Evolutionary conservation across 306 rosid genomes (phyloP).

Genomic region (Lathyrus tuberosus): DNA sequence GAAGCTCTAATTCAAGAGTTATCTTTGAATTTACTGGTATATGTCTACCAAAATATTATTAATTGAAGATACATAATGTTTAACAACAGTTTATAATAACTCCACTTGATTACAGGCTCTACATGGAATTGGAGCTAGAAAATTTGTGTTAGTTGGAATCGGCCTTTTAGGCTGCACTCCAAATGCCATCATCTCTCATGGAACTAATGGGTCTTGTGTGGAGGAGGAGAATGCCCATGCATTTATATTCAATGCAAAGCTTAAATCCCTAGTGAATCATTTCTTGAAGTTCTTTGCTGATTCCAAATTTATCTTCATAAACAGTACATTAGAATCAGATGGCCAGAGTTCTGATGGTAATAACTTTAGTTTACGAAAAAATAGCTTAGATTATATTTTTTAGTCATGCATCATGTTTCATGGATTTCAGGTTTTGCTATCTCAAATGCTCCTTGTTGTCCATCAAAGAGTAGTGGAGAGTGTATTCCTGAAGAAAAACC

Average conservation of each 20-base stretch:
- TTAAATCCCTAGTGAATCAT: conserved; percentile 44
- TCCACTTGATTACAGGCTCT: conserved; percentile 40
- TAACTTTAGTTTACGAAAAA: too few species aligned
- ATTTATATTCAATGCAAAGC: conserved; percentile 39
- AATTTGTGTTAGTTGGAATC: conserved; percentile 53
- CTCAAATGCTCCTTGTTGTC: conserved; percentile 45
- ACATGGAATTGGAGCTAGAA: conserved; percentile 60
- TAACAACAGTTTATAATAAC: neutral
- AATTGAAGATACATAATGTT: conserved; percentile 5
- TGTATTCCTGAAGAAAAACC: conserved; percentile 38
- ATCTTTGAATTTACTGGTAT: conserved; percentile 47
- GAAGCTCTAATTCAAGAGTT: conserved; percentile 43
- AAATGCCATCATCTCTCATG: neutral
- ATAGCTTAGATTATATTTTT: too few species aligned
- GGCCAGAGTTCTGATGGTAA: neutral
- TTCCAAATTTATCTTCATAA: conserved; percentile 49
- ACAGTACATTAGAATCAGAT: neutral
- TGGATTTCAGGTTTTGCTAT: conserved; percentile 47
- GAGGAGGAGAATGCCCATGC: conserved; percentile 40
- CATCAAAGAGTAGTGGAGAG: conserved; percentile 9
- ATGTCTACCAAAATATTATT: neutral
- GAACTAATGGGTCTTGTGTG: conserved; percentile 43
- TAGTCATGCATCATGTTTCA: conserved; percentile 11
- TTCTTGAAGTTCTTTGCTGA: neutral
- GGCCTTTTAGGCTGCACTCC: conserved; percentile 63